Conservation (phyloP, 805 yeast species). For the Metschnikowia drakensbergensis region DNA sequence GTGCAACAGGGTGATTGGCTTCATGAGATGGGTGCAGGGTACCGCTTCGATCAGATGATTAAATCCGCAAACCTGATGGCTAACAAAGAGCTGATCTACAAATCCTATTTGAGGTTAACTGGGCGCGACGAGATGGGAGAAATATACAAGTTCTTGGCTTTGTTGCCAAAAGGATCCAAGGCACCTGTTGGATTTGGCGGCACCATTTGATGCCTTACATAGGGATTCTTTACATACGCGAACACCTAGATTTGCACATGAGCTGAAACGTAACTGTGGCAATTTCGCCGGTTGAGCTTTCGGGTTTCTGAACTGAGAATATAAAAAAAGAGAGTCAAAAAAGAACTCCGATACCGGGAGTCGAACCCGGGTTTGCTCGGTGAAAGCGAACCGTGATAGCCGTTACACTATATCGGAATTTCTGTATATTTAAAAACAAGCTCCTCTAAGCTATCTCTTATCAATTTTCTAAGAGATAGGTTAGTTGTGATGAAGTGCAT, state of each 20-base stretch:
- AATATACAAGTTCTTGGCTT: constrained; percentile 66
- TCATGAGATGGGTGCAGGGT: constrained; percentile 69
- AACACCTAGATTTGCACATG: too few relatives aligned
- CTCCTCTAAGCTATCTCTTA: too few relatives aligned
- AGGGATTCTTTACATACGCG: not conserved
- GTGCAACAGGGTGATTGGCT: constrained; percentile 78
- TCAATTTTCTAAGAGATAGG: too few relatives aligned
- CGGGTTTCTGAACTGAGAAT: too few relatives aligned
- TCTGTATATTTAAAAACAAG: not conserved
- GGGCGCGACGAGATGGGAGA: constrained; percentile 72
- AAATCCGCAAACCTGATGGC: constrained; percentile 37
- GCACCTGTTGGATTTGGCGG: constrained; percentile 54
- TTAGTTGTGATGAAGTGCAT: too few relatives aligned
- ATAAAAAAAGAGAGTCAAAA: constrained; percentile 2
- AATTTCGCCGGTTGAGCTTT: not conserved
- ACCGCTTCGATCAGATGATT: constrained; percentile 58
- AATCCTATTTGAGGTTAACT: constrained; percentile 60
- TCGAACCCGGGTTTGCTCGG: constrained; percentile 84
- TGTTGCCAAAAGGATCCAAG: constrained; percentile 44
- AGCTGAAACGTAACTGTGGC: not conserved
- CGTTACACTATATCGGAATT: constrained; percentile 74
- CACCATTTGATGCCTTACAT: not conserved
- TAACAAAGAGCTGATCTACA: constrained; percentile 48
- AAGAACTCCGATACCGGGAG: constrained; percentile 72
- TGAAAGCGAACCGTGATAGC: constrained; percentile 82